Conservation (phyloP, 106 monocot species). For the Platanthera zijinensis region DNA sequence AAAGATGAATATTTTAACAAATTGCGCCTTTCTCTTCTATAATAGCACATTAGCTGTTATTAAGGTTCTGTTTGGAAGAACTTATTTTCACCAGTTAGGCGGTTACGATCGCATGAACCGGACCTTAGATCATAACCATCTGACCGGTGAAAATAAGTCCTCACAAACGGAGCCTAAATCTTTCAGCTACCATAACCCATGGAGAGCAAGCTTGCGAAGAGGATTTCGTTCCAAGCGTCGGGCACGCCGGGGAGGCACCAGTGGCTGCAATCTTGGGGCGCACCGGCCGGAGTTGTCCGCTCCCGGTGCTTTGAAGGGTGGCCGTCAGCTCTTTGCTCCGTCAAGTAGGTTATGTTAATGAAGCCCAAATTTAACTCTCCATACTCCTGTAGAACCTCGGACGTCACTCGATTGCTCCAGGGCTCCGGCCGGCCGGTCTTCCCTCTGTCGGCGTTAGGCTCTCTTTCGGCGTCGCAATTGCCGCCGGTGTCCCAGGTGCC, state of each 20-base stretch:
- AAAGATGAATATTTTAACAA: too few relatives aligned
- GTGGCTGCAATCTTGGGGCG: conserved; percentile 80
- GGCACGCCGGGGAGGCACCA: conserved; percentile 98
- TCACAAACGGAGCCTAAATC: too few relatives aligned
- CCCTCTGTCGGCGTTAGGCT: conserved; percentile 15
- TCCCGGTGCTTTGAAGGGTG: conserved; percentile 68
- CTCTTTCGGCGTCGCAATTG: conserved; percentile 15
- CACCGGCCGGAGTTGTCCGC: conserved; percentile 8
- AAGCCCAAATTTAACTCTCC: conserved; percentile 17
- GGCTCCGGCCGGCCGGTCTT: conserved; percentile 21
- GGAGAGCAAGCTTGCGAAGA: conserved; percentile 52
- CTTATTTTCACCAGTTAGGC: too few relatives aligned
- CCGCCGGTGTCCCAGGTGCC: conserved; percentile 68
- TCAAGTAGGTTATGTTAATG: conserved; percentile 63
- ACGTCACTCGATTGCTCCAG: conserved; percentile 45
- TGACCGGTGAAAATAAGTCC: too few relatives aligned
- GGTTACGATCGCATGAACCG: too few relatives aligned
- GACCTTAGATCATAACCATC: too few relatives aligned
- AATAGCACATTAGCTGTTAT: too few relatives aligned
- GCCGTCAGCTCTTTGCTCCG: conserved; percentile 58
- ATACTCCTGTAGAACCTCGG: conserved; percentile 11
- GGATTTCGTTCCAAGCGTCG: conserved; percentile 73
- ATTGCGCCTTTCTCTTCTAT: too few relatives aligned
- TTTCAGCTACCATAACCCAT: conserved; percentile 13
- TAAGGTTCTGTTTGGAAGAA: too few relatives aligned